Conservation (phyloP, 2,329 filamentous ascomycete species). For the Chaetoscypha palmicola region DNA sequence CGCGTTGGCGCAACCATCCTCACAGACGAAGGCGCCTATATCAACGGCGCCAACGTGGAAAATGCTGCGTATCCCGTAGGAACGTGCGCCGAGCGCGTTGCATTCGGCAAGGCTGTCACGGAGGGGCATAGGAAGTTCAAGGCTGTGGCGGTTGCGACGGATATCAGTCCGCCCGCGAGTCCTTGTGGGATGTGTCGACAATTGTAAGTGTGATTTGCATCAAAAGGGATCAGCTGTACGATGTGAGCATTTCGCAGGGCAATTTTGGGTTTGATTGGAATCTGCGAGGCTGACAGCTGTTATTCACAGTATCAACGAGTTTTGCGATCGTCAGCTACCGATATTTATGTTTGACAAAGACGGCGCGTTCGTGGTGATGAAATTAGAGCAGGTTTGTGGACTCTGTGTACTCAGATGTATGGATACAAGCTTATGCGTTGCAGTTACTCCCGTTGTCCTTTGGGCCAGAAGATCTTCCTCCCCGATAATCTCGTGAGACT, state of each 20-base stretch:
- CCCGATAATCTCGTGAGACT: no score
- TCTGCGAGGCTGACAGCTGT: conserved; percentile 4
- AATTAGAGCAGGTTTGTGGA: conserved; percentile 54
- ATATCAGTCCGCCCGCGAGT: conserved; percentile 60
- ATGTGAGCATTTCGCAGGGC: no score
- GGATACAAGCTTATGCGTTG: background rate
- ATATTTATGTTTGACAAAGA: conserved; percentile 91
- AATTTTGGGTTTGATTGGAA: no score
- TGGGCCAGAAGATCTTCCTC: conserved; percentile 50
- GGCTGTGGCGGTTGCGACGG: conserved; percentile 79
- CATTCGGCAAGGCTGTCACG: conserved; percentile 71
- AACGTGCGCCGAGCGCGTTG: conserved; percentile 93
- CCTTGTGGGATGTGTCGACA: conserved; percentile 97
- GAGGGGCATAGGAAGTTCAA: conserved; percentile 46
- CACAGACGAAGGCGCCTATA: conserved; percentile 41
- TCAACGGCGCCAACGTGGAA: conserved; percentile 79
- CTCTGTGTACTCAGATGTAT: background rate
- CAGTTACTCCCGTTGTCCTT: conserved; percentile 64
- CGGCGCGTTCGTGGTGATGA: conserved; percentile 63
- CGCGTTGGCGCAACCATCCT: conserved; percentile 81
- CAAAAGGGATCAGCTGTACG: no score
- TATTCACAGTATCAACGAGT: conserved; percentile 62
- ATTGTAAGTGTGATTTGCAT: conserved; percentile 53
- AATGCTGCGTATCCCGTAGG: conserved; percentile 87
- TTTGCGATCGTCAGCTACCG: conserved; percentile 60